Evolutionary conservation across 108 stramenopile genomes (phyloP).

Genomic region (Stephanodiscus triporus): DNA sequence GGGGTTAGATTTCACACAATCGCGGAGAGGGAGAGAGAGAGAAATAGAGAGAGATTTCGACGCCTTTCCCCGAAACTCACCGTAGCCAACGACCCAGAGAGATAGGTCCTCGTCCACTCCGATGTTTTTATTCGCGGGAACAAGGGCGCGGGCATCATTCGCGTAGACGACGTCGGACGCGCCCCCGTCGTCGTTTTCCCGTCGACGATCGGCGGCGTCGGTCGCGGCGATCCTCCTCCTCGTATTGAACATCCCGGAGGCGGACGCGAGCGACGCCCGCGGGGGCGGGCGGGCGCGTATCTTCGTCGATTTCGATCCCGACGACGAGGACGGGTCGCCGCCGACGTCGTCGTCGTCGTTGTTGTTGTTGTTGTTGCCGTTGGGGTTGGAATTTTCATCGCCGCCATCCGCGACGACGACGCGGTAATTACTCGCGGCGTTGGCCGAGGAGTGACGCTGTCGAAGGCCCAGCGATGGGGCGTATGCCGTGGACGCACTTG

Average conservation of each 20-base stretch:
- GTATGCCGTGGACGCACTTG: too few relatives aligned
- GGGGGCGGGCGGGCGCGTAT: background rate
- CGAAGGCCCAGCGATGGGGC: background rate
- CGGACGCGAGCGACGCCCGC: conserved; percentile 2
- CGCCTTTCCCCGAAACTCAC: background rate
- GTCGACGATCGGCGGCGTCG: background rate
- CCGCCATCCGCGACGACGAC: background rate
- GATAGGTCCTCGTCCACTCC: conserved; percentile 19
- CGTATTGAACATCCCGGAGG: background rate
- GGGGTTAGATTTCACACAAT: too few relatives aligned
- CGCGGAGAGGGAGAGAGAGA: background rate
- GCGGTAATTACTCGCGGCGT: background rate
- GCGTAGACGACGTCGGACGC: background rate
- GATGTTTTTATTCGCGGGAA: background rate
- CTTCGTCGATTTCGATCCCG: background rate
- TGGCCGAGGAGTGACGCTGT: conserved; percentile 3
- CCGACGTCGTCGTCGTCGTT: background rate
- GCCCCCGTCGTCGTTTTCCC: background rate
- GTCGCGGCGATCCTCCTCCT: background rate
- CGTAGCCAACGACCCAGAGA: conserved; percentile 34
- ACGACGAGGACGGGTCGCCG: background rate
- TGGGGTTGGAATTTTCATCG: conserved; percentile 16
- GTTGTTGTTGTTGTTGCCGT: background rate
- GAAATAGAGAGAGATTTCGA: too few relatives aligned
- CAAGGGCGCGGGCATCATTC: background rate